These are phyloP conservation scores for Brassica juncea DNA, from an alignment of 345 rosid species.

Conservation along the genomic window DNA sequence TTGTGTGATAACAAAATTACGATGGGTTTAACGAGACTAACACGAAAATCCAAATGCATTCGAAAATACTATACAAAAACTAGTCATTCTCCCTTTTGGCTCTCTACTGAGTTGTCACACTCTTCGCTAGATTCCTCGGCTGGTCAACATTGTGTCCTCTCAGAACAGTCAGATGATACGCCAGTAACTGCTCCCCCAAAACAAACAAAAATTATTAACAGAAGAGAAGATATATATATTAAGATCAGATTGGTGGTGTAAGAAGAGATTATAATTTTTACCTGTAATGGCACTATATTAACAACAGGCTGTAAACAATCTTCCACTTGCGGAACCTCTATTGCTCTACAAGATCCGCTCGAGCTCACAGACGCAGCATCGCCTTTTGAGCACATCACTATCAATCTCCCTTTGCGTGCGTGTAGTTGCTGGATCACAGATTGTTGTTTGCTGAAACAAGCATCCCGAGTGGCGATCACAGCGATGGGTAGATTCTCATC, in stretches of 20 bases:
- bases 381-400: conserved; percentile 83
- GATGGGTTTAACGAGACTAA: neutral
- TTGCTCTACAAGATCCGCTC: conserved; percentile 66
- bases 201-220: neutral
- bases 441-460: conserved; percentile 92
- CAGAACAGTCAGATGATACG: conserved; percentile 83
- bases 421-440: conserved; percentile 96
- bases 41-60: conserved; percentile 1
- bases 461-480: conserved; percentile 87
- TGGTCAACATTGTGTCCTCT: conserved; percentile 88
- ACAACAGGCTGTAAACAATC: conserved; percentile 94
- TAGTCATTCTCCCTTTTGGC: neutral
- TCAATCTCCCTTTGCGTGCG: conserved; percentile 79
- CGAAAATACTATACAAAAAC: conserved; percentile 24
- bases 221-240: neutral
- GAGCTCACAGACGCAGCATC: conserved; percentile 80
- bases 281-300: conserved; percentile 87
- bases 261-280: conserved; percentile 28
- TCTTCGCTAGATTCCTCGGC: conserved; percentile 91
- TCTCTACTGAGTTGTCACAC: conserved; percentile 72
- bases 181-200: conserved; percentile 61
- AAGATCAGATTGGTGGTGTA: neutral
- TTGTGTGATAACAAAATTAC: conserved; percentile 5
- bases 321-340: conserved; percentile 90
- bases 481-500: conserved; percentile 84